Conservation (phyloP, 495 filamentous ascomycete genomes). For the Letharia columbiana region DNA sequence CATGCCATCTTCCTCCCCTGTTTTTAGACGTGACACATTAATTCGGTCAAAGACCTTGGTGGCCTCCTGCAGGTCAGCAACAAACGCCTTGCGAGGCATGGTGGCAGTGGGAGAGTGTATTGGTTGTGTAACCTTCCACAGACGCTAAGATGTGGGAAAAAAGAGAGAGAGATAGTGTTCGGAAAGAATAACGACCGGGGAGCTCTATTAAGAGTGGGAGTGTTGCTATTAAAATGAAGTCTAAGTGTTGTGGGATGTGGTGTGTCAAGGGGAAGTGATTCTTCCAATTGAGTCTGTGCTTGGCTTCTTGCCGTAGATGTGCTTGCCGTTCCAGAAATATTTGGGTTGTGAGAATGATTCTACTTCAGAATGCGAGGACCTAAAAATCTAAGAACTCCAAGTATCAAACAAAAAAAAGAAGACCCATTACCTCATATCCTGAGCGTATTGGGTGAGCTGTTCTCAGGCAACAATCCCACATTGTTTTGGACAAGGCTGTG, state of each 20-base stretch:
- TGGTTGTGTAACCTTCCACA: not conserved
- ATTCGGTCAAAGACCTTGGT: conserved; percentile 27
- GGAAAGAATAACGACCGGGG: not conserved
- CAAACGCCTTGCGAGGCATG: conserved; percentile 52
- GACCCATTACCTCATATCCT: not conserved
- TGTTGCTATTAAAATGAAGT: not conserved
- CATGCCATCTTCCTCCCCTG: conserved; percentile 54
- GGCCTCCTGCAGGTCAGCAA: conserved; percentile 42
- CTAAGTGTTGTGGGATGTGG: not conserved
- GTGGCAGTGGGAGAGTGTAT: conserved; percentile 3
- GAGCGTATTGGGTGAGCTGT: not conserved
- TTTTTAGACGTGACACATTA: conserved; percentile 40
- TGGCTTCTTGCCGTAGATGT: not conserved
- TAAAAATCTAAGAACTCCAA: not conserved
- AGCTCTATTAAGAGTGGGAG: not conserved
- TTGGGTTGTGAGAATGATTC: not conserved
- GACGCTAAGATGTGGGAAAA: not conserved
- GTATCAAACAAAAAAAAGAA: not conserved
- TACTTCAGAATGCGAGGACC: not conserved
- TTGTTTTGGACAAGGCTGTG: conserved; percentile 9
- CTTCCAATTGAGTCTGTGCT: not conserved
- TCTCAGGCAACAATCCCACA: conserved; percentile 10
- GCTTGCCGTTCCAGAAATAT: not conserved
- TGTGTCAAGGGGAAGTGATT: not conserved
- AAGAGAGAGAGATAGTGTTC: not conserved